Evolutionary conservation across 169 alveolate species (phyloP), one percentile per base, ranked within the genome.

Genomic region (Plasmodium reichenowi): DNA sequence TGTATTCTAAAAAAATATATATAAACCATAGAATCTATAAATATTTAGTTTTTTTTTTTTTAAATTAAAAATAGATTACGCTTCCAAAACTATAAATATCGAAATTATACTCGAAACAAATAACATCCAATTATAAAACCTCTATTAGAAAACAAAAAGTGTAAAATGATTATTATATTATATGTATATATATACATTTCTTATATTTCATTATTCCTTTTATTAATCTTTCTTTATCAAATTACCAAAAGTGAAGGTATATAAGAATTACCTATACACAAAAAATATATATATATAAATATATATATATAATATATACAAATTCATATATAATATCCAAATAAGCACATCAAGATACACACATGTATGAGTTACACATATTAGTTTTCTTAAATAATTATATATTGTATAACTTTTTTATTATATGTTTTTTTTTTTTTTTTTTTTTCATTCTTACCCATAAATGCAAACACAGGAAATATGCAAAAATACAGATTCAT

Each of bases 61-160:
- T 56, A 5, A 56, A 56, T 56, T 13, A 15, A 6, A 17, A 12
- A 56, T 6, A 56, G 15, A 9, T 56, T 76, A 76, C 89, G 78
- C 89, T 43, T 76, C 89, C 43, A 76, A 22, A 48, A 76, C 5
- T 8, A 64, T 76, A 22, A 59, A 63, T 26, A 76, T n/a, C 45
- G 89, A 76, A 66, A 76, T 64, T 24, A 76, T 76, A 45, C 89
- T 63, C 17, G 89, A 64, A 48, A 76, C 89, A 9, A 76, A 29
- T 22, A 76, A 75, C 89, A 76, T 76, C 89, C 89, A 76, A 64
- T 76, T 76, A 70, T 76, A 76, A 59, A 64, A 76, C 17, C 89
- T 76, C 89, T 76, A 50, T 38, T 3, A 38, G 4, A 38, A 38
- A 38, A 38, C 47, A 38, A 38, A 38, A 38, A 4, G 47, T 38